A percentile compares a stretch with the other conserved stretches of the same genome.
Conservation (phyloP, 73 alveolate genomes). For the Stentor coeruleus region DNA sequence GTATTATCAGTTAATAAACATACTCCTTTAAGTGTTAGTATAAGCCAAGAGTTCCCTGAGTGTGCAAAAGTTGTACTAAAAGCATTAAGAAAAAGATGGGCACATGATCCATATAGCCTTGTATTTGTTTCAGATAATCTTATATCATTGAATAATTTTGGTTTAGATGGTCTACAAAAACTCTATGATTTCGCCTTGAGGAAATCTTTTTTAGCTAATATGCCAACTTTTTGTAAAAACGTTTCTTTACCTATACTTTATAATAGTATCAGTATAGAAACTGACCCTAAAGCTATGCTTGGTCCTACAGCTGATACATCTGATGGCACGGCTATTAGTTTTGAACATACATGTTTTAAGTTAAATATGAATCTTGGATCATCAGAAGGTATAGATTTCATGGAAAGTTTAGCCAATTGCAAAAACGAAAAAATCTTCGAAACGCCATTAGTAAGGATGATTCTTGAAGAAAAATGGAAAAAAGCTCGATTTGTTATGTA, state of each 20-base stretch:
- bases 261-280: neutral
- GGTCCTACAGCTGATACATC: neutral
- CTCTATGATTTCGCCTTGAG: neutral
- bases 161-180: slow-evolving; percentile 5
- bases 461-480: slow-evolving; percentile 20
- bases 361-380: neutral
- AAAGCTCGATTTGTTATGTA: neutral
- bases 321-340: slow-evolving; percentile 9
- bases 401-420: slow-evolving; percentile 7
- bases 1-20: neutral
- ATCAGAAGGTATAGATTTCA: neutral
- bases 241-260: neutral
- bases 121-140: neutral
- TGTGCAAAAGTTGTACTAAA: neutral
- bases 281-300: neutral
- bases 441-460: neutral
- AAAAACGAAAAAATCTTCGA: neutral
- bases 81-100: neutral
- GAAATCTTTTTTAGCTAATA: neutral
- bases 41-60: neutral
- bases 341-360: neutral
- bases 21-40: neutral
- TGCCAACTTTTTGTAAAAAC: neutral
- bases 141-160: neutral
- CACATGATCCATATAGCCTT: neutral